Percentiles rank a stretch among this genome's conserved stretches.
phyloP scores from a whole-genome alignment of 2,329 filamentous ascomycete species.

The Phialophora chinensis region DNA sequence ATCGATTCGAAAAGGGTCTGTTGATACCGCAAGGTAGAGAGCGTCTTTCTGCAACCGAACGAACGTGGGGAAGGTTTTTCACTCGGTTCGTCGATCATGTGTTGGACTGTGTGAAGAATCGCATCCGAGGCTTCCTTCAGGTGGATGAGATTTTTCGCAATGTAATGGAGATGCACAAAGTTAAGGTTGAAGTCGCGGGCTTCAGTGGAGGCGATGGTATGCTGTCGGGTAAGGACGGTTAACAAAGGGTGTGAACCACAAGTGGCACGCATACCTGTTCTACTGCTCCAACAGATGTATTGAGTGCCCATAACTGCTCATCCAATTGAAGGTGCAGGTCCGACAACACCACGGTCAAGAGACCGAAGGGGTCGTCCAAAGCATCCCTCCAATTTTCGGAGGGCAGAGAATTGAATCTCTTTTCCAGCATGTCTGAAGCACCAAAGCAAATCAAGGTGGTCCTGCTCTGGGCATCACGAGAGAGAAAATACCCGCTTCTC shows the following conservation, averaged over 20 bases:
- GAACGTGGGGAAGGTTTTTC: not conserved
- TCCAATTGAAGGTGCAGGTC: conserved; percentile 24
- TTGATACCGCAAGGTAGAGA: conserved; percentile 41
- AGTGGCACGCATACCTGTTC: conserved; percentile 7
- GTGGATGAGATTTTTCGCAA: conserved; percentile 49
- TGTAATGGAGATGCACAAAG: conserved; percentile 45
- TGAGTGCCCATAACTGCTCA: conserved; percentile 23
- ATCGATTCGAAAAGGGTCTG: conserved; percentile 45
- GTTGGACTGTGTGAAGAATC: conserved; percentile 41
- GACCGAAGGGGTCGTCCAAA: conserved; percentile 16
- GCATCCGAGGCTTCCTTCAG: conserved; percentile 47
- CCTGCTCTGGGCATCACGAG: conserved; percentile 2
- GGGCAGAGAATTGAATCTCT: conserved; percentile 12
- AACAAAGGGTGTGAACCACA: not conserved
- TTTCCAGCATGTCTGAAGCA: conserved; percentile 4
- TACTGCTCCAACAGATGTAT: conserved; percentile 11
- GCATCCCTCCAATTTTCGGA: conserved; percentile 11
- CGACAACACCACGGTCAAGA: conserved; percentile 20
- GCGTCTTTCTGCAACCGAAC: conserved; percentile 11
- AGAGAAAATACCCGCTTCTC: conserved; percentile 17
- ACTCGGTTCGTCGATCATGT: conserved; percentile 39
- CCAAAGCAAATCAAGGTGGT: conserved; percentile 23
- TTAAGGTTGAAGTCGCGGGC: conserved; percentile 28
- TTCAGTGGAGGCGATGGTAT: conserved; percentile 8
- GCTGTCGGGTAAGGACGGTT: not conserved